These are phyloP conservation scores for Erysimum cheiri DNA, from an alignment of 441 rosid species.

Conservation along the genomic window DNA sequence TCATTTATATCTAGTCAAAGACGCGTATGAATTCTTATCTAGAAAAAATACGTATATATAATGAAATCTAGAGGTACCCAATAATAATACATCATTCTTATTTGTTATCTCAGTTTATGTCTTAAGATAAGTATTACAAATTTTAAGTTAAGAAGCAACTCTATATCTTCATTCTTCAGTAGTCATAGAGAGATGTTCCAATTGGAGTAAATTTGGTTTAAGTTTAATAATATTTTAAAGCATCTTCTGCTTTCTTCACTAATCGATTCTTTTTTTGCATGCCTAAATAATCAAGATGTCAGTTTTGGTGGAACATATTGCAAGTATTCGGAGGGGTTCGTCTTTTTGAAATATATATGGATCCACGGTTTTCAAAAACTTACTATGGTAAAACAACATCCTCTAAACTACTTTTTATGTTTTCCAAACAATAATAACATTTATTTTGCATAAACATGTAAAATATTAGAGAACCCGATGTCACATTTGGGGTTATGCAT, in stretches of 20 bases:
- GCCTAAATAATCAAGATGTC: neutral
- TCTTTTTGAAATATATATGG: neutral
- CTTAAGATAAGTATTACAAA: too few relatives aligned
- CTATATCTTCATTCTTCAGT: too few relatives aligned
- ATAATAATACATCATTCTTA: too few relatives aligned
- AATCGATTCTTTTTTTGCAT: neutral
- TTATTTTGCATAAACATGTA: neutral
- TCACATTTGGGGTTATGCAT: neutral
- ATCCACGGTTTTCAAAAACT: neutral
- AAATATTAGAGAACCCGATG: neutral
- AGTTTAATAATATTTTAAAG: too few relatives aligned
- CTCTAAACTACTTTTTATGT: neutral
- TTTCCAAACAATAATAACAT: neutral
- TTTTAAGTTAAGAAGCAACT: neutral
- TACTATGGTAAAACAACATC: neutral
- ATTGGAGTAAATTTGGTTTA: too few relatives aligned
- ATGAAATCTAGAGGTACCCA: neutral
- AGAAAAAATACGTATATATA: too few relatives aligned
- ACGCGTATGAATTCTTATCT: neutral
- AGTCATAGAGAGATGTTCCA: neutral
- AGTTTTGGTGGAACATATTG: neutral
- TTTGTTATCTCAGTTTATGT: neutral
- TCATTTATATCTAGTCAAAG: neutral
- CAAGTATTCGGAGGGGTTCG: neutral
- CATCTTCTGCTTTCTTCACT: too few relatives aligned